Conservation (phyloP, 352 stramenopile genomes). For the Phytopythium sindhum region DNA sequence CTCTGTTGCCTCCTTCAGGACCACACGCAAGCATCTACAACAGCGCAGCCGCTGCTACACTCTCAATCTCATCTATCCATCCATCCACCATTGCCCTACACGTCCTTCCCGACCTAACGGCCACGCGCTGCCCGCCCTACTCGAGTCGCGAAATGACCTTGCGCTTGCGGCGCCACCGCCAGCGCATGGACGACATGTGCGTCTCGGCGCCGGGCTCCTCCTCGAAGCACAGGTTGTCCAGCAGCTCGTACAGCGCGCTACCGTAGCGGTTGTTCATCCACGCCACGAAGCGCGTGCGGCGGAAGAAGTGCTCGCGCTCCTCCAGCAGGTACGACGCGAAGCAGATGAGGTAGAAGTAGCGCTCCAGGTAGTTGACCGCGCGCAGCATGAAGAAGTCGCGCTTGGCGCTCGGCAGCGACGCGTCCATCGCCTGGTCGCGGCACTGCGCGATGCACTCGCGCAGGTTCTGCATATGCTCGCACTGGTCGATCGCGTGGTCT, state of each 20-base stretch:
- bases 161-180: constrained; percentile 83
- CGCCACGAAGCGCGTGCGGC: constrained; percentile 57
- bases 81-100: too few relatives aligned
- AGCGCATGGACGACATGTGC: constrained; percentile 84
- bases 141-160: constrained; percentile 83
- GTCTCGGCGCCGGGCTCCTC: constrained; percentile 74
- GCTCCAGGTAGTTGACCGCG: constrained; percentile 86
- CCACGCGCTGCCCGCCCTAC: constrained; percentile 21
- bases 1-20: too few relatives aligned
- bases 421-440: constrained; percentile 70
- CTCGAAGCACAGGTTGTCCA: constrained; percentile 86
- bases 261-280: constrained; percentile 86
- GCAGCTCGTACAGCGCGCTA: constrained; percentile 77
- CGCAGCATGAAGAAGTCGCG: constrained; percentile 82
- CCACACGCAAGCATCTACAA: too few relatives aligned
- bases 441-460: constrained; percentile 81
- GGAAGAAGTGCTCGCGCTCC: constrained; percentile 50
- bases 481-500: constrained; percentile 73
- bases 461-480: constrained; percentile 83
- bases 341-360: constrained; percentile 89
- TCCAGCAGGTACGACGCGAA: constrained; percentile 86
- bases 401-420: constrained; percentile 58
- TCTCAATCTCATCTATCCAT: too few relatives aligned
- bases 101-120: too few relatives aligned
- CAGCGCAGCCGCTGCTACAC: too few relatives aligned